Percentiles rank a stretch among this genome's conserved stretches.
Conservation (phyloP, 116 monocot species). For the Zostera marina region DNA sequence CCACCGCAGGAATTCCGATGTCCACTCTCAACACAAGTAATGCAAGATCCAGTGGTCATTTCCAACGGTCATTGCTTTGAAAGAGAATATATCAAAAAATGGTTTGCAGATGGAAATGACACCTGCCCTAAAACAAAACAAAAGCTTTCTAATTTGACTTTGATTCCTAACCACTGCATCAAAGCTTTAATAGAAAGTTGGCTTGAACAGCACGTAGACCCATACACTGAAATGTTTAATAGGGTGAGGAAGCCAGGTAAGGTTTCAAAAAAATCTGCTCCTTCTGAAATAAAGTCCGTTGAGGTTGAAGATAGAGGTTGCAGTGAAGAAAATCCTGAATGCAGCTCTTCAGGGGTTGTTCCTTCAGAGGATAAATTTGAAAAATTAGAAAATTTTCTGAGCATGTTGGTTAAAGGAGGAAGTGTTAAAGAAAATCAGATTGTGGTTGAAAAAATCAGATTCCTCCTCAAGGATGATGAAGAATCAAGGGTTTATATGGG, state of each 20-base stretch:
- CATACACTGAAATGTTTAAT: slow-evolving; percentile 49
- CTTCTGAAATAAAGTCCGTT: slow-evolving; percentile 21
- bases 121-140: slow-evolving; percentile 89
- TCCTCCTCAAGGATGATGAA: slow-evolving; percentile 56
- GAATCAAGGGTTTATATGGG: slow-evolving; percentile 73
- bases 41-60: slow-evolving; percentile 91
- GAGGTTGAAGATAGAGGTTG: slow-evolving; percentile 19
- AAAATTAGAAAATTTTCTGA: slow-evolving; percentile 29
- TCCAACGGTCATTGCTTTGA: slow-evolving; percentile 91
- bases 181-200: slow-evolving; percentile 78
- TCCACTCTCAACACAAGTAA: slow-evolving; percentile 80
- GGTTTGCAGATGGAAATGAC: slow-evolving; percentile 70
- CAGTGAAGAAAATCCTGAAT: slow-evolving; percentile 3
- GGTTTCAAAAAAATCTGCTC: slow-evolving; percentile 10
- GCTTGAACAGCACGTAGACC: slow-evolving; percentile 70
- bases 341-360: slow-evolving; percentile 11
- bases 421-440: slow-evolving; percentile 18
- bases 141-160: slow-evolving; percentile 40
- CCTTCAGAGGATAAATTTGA: slow-evolving; percentile 28
- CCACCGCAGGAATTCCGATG: slow-evolving; percentile 81
- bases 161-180: slow-evolving; percentile 80
- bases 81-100: slow-evolving; percentile 77
- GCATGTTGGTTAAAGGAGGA: slow-evolving; percentile 18
- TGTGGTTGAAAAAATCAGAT: slow-evolving; percentile 61
- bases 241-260: slow-evolving; percentile 4